Evolutionary conservation across 176 grass and related monocot genomes (phyloP).

Genomic region (Avena atlantica): DNA sequence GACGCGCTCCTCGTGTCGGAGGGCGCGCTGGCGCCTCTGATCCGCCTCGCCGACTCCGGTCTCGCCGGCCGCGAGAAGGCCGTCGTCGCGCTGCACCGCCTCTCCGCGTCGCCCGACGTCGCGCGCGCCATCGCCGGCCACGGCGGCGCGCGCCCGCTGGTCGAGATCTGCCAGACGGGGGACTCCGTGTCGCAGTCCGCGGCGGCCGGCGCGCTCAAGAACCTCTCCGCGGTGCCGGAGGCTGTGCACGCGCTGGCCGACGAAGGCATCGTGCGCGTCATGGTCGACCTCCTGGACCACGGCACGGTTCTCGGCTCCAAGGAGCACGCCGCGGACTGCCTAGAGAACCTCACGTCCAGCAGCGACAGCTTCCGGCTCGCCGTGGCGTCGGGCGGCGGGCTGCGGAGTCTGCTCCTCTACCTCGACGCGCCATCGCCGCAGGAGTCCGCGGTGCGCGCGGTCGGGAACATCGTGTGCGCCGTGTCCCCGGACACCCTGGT

Average conservation of each 20-base stretch:
- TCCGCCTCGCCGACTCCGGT: constrained; percentile 84
- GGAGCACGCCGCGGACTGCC: constrained; percentile 82
- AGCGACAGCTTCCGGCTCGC: constrained; percentile 63
- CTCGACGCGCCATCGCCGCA: constrained; percentile 68
- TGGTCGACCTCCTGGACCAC: constrained; percentile 67
- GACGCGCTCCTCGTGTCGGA: constrained; percentile 75
- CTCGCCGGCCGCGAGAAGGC: constrained; percentile 85
- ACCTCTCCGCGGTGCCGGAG: constrained; percentile 75
- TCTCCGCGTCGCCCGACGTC: constrained; percentile 61
- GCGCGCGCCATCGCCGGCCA: constrained; percentile 69
- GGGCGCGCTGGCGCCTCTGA: constrained; percentile 73
- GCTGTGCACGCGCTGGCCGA: constrained; percentile 65
- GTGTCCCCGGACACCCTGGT: constrained; percentile 61
- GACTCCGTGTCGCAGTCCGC: constrained; percentile 78
- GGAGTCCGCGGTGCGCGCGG: constrained; percentile 67
- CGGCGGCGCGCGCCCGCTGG: constrained; percentile 68
- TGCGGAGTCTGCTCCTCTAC: constrained; percentile 70
- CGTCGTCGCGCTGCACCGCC: constrained; percentile 64
- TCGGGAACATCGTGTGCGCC: constrained; percentile 68
- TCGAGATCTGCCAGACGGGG: constrained; percentile 79
- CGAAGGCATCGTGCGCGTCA: constrained; percentile 72
- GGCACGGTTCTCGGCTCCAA: constrained; percentile 66
- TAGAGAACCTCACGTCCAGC: constrained; percentile 72
- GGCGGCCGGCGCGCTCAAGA: constrained; percentile 73
- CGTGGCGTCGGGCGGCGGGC: constrained; percentile 73